phyloP scores from a whole-genome alignment of 352 stramenopile genomes.

The Thraustochytrium sp. region DNA sequence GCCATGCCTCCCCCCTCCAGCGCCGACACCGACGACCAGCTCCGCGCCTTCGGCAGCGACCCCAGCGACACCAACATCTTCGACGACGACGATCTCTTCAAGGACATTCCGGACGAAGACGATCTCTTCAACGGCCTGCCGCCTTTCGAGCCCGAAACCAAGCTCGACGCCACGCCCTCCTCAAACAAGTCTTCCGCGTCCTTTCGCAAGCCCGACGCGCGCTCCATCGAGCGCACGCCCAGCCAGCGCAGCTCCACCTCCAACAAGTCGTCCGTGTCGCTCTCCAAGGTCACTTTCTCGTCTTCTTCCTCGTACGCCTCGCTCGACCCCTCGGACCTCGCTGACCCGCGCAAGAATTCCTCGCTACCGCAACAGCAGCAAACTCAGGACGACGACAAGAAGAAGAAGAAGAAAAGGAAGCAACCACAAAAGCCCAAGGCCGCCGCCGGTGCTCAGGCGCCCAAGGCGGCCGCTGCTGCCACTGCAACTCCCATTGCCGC shows the following conservation, averaged over 20 bases:
- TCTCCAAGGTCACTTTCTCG: background rate
- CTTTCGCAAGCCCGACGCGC: background rate
- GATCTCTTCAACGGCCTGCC: background rate
- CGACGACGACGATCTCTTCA: conserved; percentile 12
- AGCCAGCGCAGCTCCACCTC: background rate
- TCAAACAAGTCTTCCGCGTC: background rate
- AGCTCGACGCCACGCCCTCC: background rate
- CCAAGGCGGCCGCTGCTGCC: background rate
- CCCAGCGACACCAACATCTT: background rate
- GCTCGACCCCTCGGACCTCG: background rate
- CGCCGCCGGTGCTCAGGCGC: background rate
- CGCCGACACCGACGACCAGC: background rate
- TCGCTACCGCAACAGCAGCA: background rate
- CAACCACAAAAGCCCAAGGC: background rate
- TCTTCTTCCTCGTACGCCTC: background rate
- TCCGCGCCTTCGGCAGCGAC: background rate
- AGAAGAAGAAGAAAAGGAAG: background rate
- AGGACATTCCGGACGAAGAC: background rate
- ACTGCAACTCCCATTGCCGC: background rate
- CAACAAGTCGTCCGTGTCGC: background rate
- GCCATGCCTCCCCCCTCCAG: too few relatives aligned
- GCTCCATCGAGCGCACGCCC: background rate
- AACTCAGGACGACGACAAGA: background rate
- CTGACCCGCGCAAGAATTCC: background rate
- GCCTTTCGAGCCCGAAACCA: background rate